Evolutionary conservation across 2,329 filamentous ascomycete genomes (phyloP), one percentile per base, ranked within the genome.

Genomic region (Escovopsis sp.): DNA sequence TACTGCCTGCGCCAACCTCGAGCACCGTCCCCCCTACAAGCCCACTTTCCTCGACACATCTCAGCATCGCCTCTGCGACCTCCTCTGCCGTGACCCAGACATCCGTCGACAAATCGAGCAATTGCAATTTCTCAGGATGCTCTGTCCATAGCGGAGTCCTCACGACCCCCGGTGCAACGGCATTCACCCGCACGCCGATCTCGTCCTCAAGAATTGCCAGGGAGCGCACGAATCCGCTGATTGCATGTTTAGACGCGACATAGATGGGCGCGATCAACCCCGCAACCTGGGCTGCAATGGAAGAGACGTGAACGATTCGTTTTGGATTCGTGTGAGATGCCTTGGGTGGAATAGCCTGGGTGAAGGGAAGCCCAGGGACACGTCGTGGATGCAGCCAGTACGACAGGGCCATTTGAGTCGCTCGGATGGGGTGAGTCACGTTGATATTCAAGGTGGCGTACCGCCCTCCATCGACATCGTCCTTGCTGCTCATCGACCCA

Each of bases 391-490:
- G 44, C 8, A 52, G 54, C 56, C 58, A 62, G 40, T 59, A 42
- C 4, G 50, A 47, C 25, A 61, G 49, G 26, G 56, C 58, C 18
- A 62, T 43, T 45, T 61, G 57, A 25, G 49, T 54, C 31, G 57
- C 40, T 14, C 56, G 52, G 28, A 60, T 54, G 2, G 58, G 58
- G 17, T 53, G 47, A 8, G 50, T 44, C 23, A 61, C 43, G 39
- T 61, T 62, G 35, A 60, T 50, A 35, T 55, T 54, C 3, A 61
- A 35, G 14, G 52, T 45, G 23, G 47, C 46, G 33, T 61, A 61
- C 32, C 49, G 49, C 2, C 54, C 9, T 33, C 30, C 18, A 48
- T 54, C 14, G 40, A 35, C 6, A 9, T 43, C 47, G 29, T 51
- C 41, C 5, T 45, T 46, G 37, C 53, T 56, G 12, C 45, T 44